phyloP scores from a whole-genome alignment of 2,329 filamentous ascomycete genomes.

The Trichoderma sp. region DNA sequence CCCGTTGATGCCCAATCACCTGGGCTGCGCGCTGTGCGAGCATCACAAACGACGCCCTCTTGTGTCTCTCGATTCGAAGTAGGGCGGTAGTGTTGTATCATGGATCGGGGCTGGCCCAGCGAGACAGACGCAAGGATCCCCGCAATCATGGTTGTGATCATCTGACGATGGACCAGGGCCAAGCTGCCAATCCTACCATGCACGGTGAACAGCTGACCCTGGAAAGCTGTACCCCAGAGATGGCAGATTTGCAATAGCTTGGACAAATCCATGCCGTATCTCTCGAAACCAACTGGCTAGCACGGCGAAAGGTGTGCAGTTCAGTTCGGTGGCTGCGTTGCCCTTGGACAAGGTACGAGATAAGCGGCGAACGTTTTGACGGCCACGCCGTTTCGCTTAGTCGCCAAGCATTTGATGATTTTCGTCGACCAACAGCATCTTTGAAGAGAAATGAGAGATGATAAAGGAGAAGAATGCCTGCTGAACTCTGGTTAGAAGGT shows the following conservation, averaged over 20 bases:
- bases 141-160: conserved; percentile 14
- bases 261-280: conserved; percentile 7
- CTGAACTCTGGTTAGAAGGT: neutral
- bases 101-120: conserved; percentile 1
- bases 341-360: neutral
- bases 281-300: conserved; percentile 1
- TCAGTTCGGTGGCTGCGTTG: neutral
- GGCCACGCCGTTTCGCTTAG: neutral
- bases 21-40: neutral
- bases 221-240: conserved; percentile 12
- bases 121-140: conserved; percentile 13
- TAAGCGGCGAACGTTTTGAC: neutral
- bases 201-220: conserved; percentile 14
- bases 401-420: neutral
- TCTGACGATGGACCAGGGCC: conserved; percentile 17
- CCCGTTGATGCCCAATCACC: neutral
- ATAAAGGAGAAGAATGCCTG: neutral
- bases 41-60: neutral
- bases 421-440: neutral
- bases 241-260: neutral
- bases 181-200: conserved; percentile 14
- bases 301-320: neutral
- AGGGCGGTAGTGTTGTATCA: conserved; percentile 5
- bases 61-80: neutral
- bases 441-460: neutral